Evolutionary conservation across 2,329 filamentous ascomycete species (phyloP).

Genomic region (Calonectria crousiana): DNA sequence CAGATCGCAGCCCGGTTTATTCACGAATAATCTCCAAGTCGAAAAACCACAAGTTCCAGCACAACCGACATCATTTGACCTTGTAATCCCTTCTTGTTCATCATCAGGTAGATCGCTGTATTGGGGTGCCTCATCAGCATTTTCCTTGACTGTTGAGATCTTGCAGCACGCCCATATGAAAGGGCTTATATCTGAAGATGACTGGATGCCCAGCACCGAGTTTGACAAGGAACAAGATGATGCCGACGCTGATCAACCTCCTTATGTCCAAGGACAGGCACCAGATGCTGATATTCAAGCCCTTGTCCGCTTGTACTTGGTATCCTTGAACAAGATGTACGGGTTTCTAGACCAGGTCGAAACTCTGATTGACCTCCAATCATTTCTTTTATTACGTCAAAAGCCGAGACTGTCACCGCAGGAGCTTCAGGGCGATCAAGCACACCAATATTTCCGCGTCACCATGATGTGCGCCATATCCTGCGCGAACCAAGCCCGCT

Average conservation of each 20-base stretch:
- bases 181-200: not conserved
- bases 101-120: not conserved
- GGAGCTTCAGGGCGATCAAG: not conserved
- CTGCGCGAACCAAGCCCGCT: constrained; percentile 13
- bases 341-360: constrained; percentile 17
- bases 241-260: not conserved
- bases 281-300: not conserved
- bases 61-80: not conserved
- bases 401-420: not conserved
- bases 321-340: constrained; percentile 30
- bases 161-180: not conserved
- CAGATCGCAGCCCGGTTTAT: not conserved
- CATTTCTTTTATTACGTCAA: not conserved
- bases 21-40: not conserved
- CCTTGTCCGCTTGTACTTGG: not conserved
- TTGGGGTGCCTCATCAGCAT: not conserved
- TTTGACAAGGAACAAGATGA: not conserved
- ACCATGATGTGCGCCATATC: constrained; percentile 23
- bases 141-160: not conserved
- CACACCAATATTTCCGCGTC: constrained; percentile 18
- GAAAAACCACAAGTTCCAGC: not conserved
- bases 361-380: constrained; percentile 18
- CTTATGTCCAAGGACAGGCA: not conserved
- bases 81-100: not conserved
- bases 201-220: not conserved